phyloP scores from a whole-genome alignment of 768 basidiomycete species.

The Boletus reticulatus region DNA sequence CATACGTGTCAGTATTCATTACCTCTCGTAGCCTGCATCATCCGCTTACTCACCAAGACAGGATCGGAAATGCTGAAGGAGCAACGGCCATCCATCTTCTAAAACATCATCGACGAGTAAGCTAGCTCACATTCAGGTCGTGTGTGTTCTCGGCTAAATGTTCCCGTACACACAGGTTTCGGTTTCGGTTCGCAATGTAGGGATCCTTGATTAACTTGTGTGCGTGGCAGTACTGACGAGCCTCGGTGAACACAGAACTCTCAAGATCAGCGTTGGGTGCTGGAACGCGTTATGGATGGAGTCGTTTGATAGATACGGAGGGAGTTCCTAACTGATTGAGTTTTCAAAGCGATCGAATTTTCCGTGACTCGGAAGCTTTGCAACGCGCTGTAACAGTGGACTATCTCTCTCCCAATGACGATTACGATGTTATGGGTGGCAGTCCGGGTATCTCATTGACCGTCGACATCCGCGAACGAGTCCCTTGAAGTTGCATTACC shows the following conservation, averaged over 20 bases:
- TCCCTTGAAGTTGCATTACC: no score
- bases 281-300: background rate
- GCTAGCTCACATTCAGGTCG: background rate
- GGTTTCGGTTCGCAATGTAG: background rate
- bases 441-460: no score
- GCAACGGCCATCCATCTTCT: constrained; percentile 1
- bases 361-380: no score
- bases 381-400: no score
- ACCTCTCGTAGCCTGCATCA: background rate
- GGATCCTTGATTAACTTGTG: background rate
- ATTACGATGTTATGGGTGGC: no score
- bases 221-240: background rate
- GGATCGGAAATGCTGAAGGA: background rate
- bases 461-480: no score
- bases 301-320: background rate
- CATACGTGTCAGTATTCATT: background rate
- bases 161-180: background rate
- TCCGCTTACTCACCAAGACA: background rate
- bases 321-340: no score
- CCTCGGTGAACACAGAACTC: background rate
- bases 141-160: background rate
- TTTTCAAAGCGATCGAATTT: no score
- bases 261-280: background rate
- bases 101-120: background rate
- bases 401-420: no score